Conservation (phyloP, 441 rosid species). For the Brassica hybrid region DNA sequence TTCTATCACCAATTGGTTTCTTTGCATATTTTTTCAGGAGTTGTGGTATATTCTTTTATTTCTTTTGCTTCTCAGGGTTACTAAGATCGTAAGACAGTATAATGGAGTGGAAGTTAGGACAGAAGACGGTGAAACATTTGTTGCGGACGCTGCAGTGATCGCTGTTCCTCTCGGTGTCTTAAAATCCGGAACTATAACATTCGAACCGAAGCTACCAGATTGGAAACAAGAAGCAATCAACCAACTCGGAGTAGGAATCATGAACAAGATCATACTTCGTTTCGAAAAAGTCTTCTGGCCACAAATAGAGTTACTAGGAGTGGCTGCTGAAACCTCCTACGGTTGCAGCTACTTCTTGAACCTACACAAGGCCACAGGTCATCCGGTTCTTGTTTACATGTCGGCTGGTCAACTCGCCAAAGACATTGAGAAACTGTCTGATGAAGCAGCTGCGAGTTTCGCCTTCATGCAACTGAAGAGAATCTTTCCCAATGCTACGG, state of each 20-base stretch:
- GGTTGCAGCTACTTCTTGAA: slow-evolving; percentile 92
- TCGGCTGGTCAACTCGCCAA: slow-evolving; percentile 92
- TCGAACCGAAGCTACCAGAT: slow-evolving; percentile 85
- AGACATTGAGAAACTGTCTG: slow-evolving; percentile 94
- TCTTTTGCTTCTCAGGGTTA: slow-evolving; percentile 56
- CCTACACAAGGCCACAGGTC: slow-evolving; percentile 94
- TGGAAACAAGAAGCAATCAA: slow-evolving; percentile 90
- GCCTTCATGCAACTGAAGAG: slow-evolving; percentile 77
- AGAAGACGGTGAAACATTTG: slow-evolving; percentile 69
- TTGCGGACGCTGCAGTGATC: slow-evolving; percentile 80
- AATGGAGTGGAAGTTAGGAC: slow-evolving; percentile 81
- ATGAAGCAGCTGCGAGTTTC: slow-evolving; percentile 86
- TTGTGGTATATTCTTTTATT: neutral
- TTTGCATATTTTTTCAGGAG: neutral
- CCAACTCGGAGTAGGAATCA: slow-evolving; percentile 86
- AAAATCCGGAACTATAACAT: slow-evolving; percentile 61
- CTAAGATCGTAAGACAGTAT: slow-evolving; percentile 59
- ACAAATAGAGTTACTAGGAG: slow-evolving; percentile 90
- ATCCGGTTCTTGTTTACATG: slow-evolving; percentile 85
- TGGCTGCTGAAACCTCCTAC: slow-evolving; percentile 84
- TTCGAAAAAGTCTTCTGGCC: slow-evolving; percentile 93
- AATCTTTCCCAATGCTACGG: slow-evolving; percentile 79
- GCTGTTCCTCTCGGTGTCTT: slow-evolving; percentile 89
- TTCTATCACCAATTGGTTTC: neutral
- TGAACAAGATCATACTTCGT: slow-evolving; percentile 79